Conservation (phyloP, 2,329 filamentous ascomycete genomes). For the Aureobasidium lini region DNA sequence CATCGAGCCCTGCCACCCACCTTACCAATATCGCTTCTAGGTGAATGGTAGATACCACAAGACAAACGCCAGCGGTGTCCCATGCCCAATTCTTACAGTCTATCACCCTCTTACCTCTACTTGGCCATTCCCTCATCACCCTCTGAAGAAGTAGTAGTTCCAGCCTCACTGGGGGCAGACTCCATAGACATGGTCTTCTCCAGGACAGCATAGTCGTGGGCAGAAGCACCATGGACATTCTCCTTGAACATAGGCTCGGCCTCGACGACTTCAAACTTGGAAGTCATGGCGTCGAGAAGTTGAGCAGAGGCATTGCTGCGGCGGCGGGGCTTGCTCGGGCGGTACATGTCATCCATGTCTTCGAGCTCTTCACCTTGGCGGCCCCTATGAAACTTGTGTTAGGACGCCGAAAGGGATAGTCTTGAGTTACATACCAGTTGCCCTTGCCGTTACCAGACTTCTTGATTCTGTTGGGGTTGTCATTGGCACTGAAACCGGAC, state of each 20-base stretch:
- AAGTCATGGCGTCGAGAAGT: conserved; percentile 74
- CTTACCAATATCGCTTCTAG: not conserved
- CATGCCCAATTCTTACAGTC: conserved; percentile 6
- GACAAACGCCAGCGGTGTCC: conserved; percentile 12
- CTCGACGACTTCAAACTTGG: conserved; percentile 91
- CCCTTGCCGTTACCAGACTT: conserved; percentile 89
- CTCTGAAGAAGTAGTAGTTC: not conserved
- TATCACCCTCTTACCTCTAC: conserved; percentile 2
- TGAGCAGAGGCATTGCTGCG: conserved; percentile 83
- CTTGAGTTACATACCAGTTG: conserved; percentile 66
- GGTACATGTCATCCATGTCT: conserved; percentile 63
- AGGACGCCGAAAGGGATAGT: not conserved
- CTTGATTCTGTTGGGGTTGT: conserved; percentile 89
- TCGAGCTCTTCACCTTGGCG: conserved; percentile 73
- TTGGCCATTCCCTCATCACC: conserved; percentile 6
- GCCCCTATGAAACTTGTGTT: conserved; percentile 54
- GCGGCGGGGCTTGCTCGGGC: conserved; percentile 76
- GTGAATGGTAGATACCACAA: not conserved
- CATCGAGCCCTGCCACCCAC: not conserved
- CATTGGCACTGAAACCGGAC: conserved; percentile 62
- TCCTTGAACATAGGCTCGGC: conserved; percentile 90
- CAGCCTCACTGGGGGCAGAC: conserved; percentile 3
- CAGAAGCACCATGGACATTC: conserved; percentile 61
- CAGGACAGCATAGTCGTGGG: conserved; percentile 37
- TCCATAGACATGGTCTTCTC: conserved; percentile 10